A percentile compares a stretch with the other conserved stretches of the same genome.
phyloP scores from a whole-genome alignment of 2,329 filamentous ascomycete genomes.

The Fusarium protoensiforme region DNA sequence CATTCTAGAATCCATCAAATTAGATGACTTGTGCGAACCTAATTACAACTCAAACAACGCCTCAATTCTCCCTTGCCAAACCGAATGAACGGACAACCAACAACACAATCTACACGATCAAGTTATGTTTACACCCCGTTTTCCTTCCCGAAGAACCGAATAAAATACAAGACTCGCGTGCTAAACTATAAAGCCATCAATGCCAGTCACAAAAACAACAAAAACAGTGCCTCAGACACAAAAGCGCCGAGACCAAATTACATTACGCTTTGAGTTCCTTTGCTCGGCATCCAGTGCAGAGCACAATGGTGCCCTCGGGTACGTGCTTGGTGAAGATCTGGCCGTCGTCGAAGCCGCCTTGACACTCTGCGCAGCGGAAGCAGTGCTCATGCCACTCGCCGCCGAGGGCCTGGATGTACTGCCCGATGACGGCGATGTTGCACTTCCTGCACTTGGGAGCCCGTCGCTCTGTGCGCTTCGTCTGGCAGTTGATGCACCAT shows the following conservation, averaged over 20 bases:
- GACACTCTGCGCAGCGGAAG: slow-evolving; percentile 80
- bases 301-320: slow-evolving; percentile 60
- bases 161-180: slow-evolving; percentile 12
- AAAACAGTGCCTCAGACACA: background rate
- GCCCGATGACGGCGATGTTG: slow-evolving; percentile 84
- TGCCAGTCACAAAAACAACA: background rate
- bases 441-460: slow-evolving; percentile 91
- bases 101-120: slow-evolving; percentile 17
- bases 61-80: background rate
- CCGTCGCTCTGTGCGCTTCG: slow-evolving; percentile 87
- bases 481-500: slow-evolving; percentile 95
- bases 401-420: slow-evolving; percentile 89
- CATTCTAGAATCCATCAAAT: slow-evolving; percentile 20
- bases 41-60: slow-evolving; percentile 15
- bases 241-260: slow-evolving; percentile 21
- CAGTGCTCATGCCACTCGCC: slow-evolving; percentile 94
- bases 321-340: slow-evolving; percentile 72
- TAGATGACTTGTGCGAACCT: slow-evolving; percentile 4
- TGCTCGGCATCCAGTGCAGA: slow-evolving; percentile 71
- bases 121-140: slow-evolving; percentile 11
- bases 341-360: slow-evolving; percentile 71
- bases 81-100: slow-evolving; percentile 9
- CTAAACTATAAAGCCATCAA: slow-evolving; percentile 8
- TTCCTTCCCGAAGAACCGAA: slow-evolving; percentile 17
- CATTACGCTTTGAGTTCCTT: slow-evolving; percentile 66